These are phyloP conservation scores for Eucalyptus erythrocorys DNA, from an alignment of 345 rosid species.

Conservation along the genomic window DNA sequence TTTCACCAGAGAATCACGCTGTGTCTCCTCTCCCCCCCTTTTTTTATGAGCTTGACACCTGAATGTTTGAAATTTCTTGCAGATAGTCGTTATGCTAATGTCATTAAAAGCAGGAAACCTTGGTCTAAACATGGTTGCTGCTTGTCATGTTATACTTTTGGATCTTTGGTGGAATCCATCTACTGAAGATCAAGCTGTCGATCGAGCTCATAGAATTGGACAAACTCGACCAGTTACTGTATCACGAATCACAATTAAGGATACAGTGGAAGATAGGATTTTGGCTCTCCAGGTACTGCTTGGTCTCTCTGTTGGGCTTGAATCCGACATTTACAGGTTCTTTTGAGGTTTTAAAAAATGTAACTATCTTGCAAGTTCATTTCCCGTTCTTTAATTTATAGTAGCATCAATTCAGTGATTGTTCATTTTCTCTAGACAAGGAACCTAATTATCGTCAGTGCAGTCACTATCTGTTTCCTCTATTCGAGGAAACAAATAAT, in stretches of 20 bases:
- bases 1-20: not conserved
- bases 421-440: not conserved
- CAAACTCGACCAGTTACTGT: constrained; percentile 95
- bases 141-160: constrained; percentile 85
- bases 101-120: constrained; percentile 95
- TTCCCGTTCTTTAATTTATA: not conserved
- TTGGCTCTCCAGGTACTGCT: constrained; percentile 70
- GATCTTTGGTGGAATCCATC: constrained; percentile 99
- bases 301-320: not conserved
- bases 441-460: not conserved
- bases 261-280: constrained; percentile 89
- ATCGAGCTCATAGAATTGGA: constrained; percentile 97
- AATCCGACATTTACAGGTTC: not conserved
- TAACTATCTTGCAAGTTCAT: not conserved
- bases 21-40: too few species aligned
- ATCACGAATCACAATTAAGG: constrained; percentile 68
- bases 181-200: constrained; percentile 94
- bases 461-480: not conserved
- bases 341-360: not conserved
- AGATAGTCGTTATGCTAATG: constrained; percentile 90
- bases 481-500: not conserved
- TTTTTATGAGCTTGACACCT: not conserved
- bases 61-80: constrained; percentile 7
- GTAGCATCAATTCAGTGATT: not conserved
- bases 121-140: constrained; percentile 97